Base-by-base conservation (phyloP, 176 grass and related monocot genomes). In the Chrysopogon serrulatus region DNA sequence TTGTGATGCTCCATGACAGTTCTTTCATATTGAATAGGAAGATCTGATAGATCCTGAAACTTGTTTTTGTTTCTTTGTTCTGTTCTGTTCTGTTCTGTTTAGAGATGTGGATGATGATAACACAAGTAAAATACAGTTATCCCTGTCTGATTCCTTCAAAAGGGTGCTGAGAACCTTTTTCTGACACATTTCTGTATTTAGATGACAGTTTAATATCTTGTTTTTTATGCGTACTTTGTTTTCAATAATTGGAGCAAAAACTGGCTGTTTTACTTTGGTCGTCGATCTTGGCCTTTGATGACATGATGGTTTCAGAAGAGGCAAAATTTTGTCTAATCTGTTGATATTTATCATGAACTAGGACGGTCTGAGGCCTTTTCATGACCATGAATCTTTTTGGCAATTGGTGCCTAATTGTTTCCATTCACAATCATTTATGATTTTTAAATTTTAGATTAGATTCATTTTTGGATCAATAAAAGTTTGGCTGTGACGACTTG, bases 361-460 rank as follows among this genome's bases (percentile, higher is more conserved):
- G 92, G 92, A 94, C 90, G 84, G 90, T 92, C 90, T 94, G 92
- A 94, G 87, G 92, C 87, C 6, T 10, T 44, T 2, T 53, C 16
- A 65, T 43, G 10, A 6, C 0, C 4, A 48, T 32, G 16, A 10
- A 73, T 28, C 3, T 31, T 30, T 10, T 14, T 1, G 2, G 6
- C 13, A 43, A 16, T 35, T 54, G 5, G 10, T 61, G 2, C 36
- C 17, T 5, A 17, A 7, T 71, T 30, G 15, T 42, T 28, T 71
- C 0, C 2, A 18, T 7, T 6, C 16, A 17, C 23, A 4, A 27
- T 27, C 24, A 27, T 61, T 28, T 0, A 15, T 28, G 26, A 0
- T 6, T 30, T 62, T 5, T 56, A 23, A 23, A 53, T 53, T 5
- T 53, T 54, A 54, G 2, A 23, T 54, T n/a, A 54, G 19, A 10